A percentile compares a stretch with the other conserved stretches of the same genome.
Evolutionary conservation across 2,329 filamentous ascomycete genomes (phyloP).

Genomic region (Sporothrix brasiliensis): DNA sequence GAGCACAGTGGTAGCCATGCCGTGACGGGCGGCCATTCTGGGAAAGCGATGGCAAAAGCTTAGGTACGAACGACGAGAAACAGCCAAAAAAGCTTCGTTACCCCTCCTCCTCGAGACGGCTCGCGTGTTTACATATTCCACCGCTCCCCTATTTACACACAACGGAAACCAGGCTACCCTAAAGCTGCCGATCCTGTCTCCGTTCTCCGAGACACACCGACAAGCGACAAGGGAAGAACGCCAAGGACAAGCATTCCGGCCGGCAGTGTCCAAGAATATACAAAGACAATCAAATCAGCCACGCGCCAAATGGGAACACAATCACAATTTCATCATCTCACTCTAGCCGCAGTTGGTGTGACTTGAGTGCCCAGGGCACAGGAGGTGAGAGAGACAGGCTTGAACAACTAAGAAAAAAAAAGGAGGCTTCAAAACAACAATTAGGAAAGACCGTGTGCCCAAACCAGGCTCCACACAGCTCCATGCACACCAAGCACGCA

Average conservation of each 20-base stretch:
- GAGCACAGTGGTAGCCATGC: neutral
- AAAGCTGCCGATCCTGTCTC: slow-evolving; percentile 4
- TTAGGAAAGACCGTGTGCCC: neutral
- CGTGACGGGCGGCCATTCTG: neutral
- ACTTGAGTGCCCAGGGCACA: neutral
- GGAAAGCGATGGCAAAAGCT: slow-evolving; percentile 16
- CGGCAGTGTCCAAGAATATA: neutral
- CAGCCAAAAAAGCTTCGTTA: neutral
- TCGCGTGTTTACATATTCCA: too few species aligned
- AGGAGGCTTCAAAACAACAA: neutral
- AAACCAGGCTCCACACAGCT: neutral
- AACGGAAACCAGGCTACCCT: neutral
- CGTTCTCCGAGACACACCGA: slow-evolving; percentile 7
- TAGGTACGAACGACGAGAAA: neutral
- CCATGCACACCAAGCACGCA: neutral
- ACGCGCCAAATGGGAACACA: neutral
- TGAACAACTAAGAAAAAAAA: neutral
- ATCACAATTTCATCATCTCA: slow-evolving; percentile 15
- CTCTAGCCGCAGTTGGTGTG: slow-evolving; percentile 21
- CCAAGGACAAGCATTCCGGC: neutral
- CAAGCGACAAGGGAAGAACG: neutral
- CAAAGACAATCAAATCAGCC: neutral
- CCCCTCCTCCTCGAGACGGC: too few species aligned
- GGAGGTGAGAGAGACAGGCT: neutral
- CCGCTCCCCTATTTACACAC: too few species aligned